These are phyloP conservation scores for Aaosphaeria arxii DNA, from an alignment of 2,329 filamentous ascomycete species.

Conservation along the genomic window DNA sequence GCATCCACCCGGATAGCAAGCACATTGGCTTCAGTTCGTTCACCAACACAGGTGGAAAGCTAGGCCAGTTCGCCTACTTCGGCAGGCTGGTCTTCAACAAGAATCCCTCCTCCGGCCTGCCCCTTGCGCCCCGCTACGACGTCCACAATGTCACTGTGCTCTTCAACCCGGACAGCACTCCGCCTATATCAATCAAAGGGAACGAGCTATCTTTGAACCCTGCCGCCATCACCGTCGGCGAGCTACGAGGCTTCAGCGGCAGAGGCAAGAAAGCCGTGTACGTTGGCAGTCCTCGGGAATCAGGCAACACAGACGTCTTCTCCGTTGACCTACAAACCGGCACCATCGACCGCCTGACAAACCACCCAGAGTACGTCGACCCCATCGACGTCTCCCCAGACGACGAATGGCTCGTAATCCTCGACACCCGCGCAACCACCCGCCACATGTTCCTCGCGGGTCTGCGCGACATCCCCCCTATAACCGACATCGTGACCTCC, in stretches of 20 bases:
- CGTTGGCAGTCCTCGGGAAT: constrained; percentile 38
- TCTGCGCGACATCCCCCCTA: constrained; percentile 41
- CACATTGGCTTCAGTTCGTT: constrained; percentile 46
- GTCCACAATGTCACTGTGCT: constrained; percentile 39
- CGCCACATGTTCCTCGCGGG: constrained; percentile 40
- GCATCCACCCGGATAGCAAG: constrained; percentile 45
- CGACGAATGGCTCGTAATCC: constrained; percentile 38
- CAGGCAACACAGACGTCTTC: constrained; percentile 44
- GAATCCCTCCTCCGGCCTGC: constrained; percentile 13
- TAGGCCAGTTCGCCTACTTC: constrained; percentile 33
- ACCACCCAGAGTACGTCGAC: constrained; percentile 44
- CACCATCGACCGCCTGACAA: constrained; percentile 39
- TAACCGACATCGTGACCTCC: constrained; percentile 27
- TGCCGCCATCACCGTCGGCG: constrained; percentile 36
- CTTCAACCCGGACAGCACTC: neutral
- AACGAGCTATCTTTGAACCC: constrained; percentile 21
- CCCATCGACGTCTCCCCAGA: constrained; percentile 42
- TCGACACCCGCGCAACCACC: constrained; percentile 41
- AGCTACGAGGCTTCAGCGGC: constrained; percentile 44
- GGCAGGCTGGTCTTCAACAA: constrained; percentile 42
- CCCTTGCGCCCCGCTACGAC: constrained; percentile 29
- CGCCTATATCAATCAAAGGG: neutral
- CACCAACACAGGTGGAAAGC: constrained; percentile 6
- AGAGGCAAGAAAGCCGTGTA: constrained; percentile 41
- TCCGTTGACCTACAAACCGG: constrained; percentile 40